Conservation (phyloP, 2,329 filamentous ascomycete species). For the Aureobasidium leucospermi region DNA sequence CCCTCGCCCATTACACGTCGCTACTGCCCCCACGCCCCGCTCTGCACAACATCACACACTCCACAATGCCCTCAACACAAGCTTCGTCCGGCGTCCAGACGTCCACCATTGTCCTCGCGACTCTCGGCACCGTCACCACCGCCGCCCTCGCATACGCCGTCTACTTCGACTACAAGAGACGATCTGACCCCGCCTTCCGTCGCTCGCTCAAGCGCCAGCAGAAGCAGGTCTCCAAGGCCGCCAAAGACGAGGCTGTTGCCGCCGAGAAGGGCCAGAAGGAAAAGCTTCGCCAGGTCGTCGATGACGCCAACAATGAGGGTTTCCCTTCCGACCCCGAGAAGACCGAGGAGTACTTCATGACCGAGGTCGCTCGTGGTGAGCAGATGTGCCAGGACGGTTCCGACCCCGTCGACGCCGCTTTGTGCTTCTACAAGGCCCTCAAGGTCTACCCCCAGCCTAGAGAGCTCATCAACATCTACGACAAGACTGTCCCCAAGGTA, state of each 20-base stretch:
- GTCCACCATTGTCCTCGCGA: slow-evolving; percentile 51
- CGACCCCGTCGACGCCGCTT: slow-evolving; percentile 71
- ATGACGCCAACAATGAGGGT: slow-evolving; percentile 79
- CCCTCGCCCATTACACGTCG: background rate
- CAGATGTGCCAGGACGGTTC: slow-evolving; percentile 67
- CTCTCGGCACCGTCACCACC: slow-evolving; percentile 51
- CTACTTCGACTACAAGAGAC: slow-evolving; percentile 60
- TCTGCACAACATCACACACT: background rate
- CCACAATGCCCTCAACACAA: slow-evolving; percentile 28
- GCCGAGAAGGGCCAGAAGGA: slow-evolving; percentile 61
- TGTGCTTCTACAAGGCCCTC: slow-evolving; percentile 96
- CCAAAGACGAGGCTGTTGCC: slow-evolving; percentile 64
- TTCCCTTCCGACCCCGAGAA: slow-evolving; percentile 88
- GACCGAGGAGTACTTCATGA: slow-evolving; percentile 94
- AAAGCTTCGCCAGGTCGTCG: slow-evolving; percentile 66
- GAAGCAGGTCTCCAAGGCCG: slow-evolving; percentile 61
- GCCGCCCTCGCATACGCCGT: slow-evolving; percentile 56
- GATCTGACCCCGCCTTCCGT: slow-evolving; percentile 57
- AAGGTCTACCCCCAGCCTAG: slow-evolving; percentile 95
- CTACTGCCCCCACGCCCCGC: background rate
- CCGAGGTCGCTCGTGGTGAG: slow-evolving; percentile 87
- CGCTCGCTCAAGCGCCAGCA: slow-evolving; percentile 64
- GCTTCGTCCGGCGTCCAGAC: slow-evolving; percentile 40
- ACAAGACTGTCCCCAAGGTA: slow-evolving; percentile 97
- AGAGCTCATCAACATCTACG: slow-evolving; percentile 93